phyloP scores from a whole-genome alignment of 2,329 filamentous ascomycete genomes.

The Diaporthe helianthi region DNA sequence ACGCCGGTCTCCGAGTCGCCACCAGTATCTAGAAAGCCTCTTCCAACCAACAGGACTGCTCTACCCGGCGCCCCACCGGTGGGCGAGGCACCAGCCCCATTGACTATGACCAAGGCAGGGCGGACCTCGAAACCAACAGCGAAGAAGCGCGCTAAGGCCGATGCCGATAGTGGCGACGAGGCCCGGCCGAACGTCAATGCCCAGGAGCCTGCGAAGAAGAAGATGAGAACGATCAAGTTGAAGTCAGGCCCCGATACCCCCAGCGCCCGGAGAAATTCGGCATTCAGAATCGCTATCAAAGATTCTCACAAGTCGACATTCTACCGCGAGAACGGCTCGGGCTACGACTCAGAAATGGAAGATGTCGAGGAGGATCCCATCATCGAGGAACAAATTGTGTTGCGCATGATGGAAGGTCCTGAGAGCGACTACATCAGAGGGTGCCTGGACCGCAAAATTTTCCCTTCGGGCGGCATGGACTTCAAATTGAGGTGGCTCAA shows the following conservation, averaged over 20 bases:
- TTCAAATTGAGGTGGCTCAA: conserved; percentile 84
- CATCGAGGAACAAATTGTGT: conserved; percentile 86
- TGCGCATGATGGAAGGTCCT: conserved; percentile 86
- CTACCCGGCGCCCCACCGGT: conserved; percentile 44
- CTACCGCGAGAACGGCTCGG: conserved; percentile 77
- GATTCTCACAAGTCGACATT: conserved; percentile 52
- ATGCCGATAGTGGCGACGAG: conserved; percentile 57
- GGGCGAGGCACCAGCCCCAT: conserved; percentile 36
- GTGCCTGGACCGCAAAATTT: conserved; percentile 32
- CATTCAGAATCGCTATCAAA: conserved; percentile 40
- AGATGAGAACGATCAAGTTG: conserved; percentile 46
- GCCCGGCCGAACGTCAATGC: conserved; percentile 46
- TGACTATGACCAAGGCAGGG: conserved; percentile 64
- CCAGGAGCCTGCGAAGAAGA: conserved; percentile 43
- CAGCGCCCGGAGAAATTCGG: conserved; percentile 46
- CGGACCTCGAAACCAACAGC: conserved; percentile 65
- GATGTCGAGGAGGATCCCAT: conserved; percentile 87
- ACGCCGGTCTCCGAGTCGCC: conserved; percentile 39
- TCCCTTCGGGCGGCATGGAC: conserved; percentile 68
- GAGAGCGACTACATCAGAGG: conserved; percentile 79
- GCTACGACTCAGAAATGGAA: conserved; percentile 95
- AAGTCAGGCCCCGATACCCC: conserved; percentile 11
- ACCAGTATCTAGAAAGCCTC: conserved; percentile 29
- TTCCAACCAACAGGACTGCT: conserved; percentile 38
- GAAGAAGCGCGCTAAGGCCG: conserved; percentile 67